phyloP scores from a whole-genome alignment of 1,284 basidiomycete genomes.

The Porogramme epimiltina region DNA sequence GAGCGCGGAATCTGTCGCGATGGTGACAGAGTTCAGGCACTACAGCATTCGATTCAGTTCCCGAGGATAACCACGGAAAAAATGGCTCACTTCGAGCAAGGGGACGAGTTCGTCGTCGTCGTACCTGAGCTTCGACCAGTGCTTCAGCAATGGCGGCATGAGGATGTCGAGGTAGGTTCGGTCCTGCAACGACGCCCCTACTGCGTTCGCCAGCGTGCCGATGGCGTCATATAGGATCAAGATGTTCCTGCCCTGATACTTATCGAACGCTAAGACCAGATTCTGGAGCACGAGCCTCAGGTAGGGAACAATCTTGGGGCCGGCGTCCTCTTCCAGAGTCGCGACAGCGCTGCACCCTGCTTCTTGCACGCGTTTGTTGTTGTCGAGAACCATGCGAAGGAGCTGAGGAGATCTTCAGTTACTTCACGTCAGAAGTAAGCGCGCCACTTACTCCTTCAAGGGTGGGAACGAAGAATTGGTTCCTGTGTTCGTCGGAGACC shows the following conservation, averaged over 20 bases:
- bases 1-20: slow-evolving; percentile 94
- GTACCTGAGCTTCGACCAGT: slow-evolving; percentile 90
- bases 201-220: slow-evolving; percentile 96
- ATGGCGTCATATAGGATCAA: slow-evolving; percentile 98
- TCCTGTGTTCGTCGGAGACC: slow-evolving; percentile 83
- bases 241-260: slow-evolving; percentile 99
- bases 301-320: slow-evolving; percentile 86
- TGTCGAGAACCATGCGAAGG: slow-evolving; percentile 96
- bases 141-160: slow-evolving; percentile 92
- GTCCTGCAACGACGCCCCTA: slow-evolving; percentile 86
- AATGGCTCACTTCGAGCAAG: slow-evolving; percentile 74
- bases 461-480: slow-evolving; percentile 90
- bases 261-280: slow-evolving; percentile 94
- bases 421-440: neutral
- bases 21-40: slow-evolving; percentile 97
- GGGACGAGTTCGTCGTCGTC: slow-evolving; percentile 94
- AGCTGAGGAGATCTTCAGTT: slow-evolving; percentile 69
- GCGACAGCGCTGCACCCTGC: slow-evolving; percentile 99
- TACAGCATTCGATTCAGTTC: no score
- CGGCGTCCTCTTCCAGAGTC: slow-evolving; percentile 97
- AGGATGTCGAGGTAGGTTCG: slow-evolving; percentile 90
- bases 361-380: slow-evolving; percentile 99
- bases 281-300: slow-evolving; percentile 94
- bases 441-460: slow-evolving; percentile 93
- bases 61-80: no score